Base-by-base conservation (phyloP, 345 rosid genomes). In the Gossypium mustelinum region DNA sequence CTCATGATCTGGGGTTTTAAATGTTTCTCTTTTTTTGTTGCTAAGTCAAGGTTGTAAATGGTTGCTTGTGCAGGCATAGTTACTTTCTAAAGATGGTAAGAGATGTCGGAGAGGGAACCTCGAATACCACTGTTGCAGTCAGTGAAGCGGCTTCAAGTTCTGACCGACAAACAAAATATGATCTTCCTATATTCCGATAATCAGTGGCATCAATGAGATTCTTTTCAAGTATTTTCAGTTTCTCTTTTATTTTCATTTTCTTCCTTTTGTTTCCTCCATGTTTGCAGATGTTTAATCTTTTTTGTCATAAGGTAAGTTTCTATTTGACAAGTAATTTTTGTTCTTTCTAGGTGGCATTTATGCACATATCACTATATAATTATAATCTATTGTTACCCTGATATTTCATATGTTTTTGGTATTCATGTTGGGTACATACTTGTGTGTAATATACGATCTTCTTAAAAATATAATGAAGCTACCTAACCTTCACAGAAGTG, bases 71-170 rank as follows among this genome's bases (percentile, higher is more conserved):
- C 86, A 92, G 99, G 99, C 97, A 93, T 78, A 90, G 90, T 74
- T 93, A 84, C 81, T 95, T 91, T 86, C 75, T 93, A 80, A 95
- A 87, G 86, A 90, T 95, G 99, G 83, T 79, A 6, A 79, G 72
- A 2, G 93, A 85, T 81, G 68, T 75, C 8, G 87, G 80, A 80
- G 84, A 82, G 70, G 94, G 78, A 64, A 72, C 89, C 81, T 87
- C 93, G 17, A 83, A 77, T 34, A 79, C 83, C 80, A 78, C 79
- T 22, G 82, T 85, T 66, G 83, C 88, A 0, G 85, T 73, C 11
- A 88, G 82, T 74, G 93, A 82, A 79, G 82, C 73, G 58, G 82
- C 80, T 73, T 56, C 57, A 11, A 75, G 73, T 79, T 52, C 77
- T 9, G 83, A 84, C 29, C 77, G 34, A 73, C 88, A 80, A 78